Percentiles rank a stretch among this genome's conserved stretches.
Evolutionary conservation across 129 eudicot genomes (phyloP).

Genomic region (Apium graveolens): DNA sequence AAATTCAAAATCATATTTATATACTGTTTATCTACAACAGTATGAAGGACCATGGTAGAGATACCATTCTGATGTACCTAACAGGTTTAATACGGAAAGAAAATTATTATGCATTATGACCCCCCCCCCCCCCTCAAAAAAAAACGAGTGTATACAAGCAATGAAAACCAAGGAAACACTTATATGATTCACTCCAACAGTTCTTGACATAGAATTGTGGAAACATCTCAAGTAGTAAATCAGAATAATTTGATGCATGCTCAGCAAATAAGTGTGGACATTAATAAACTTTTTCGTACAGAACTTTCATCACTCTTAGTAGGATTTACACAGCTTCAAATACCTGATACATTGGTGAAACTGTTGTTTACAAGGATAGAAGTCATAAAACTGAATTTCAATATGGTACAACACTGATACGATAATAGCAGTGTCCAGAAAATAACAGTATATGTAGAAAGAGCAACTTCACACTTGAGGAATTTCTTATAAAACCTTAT

Average conservation of each 20-base stretch:
- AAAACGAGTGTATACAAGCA: neutral
- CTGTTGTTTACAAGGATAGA: neutral
- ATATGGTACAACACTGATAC: neutral
- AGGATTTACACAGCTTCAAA: too few relatives aligned
- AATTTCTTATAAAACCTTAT: neutral
- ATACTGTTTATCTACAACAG: neutral
- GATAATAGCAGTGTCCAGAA: neutral
- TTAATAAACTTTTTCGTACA: too few relatives aligned
- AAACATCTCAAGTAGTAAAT: neutral
- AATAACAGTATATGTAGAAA: neutral
- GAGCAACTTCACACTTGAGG: neutral
- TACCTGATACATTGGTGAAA: neutral
- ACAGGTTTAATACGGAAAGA: neutral
- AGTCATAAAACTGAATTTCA: neutral
- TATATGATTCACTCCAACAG: neutral
- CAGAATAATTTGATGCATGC: neutral
- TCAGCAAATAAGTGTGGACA: neutral
- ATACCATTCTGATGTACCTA: neutral
- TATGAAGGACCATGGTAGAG: neutral
- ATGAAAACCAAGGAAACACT: neutral
- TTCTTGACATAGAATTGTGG: neutral
- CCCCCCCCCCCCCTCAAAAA: neutral
- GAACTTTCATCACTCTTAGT: too few relatives aligned
- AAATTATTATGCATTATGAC: neutral
- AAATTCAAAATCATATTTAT: neutral